Evolutionary conservation across 108 stramenopile genomes (phyloP).

Genomic region (Skeletonema menzelii): DNA sequence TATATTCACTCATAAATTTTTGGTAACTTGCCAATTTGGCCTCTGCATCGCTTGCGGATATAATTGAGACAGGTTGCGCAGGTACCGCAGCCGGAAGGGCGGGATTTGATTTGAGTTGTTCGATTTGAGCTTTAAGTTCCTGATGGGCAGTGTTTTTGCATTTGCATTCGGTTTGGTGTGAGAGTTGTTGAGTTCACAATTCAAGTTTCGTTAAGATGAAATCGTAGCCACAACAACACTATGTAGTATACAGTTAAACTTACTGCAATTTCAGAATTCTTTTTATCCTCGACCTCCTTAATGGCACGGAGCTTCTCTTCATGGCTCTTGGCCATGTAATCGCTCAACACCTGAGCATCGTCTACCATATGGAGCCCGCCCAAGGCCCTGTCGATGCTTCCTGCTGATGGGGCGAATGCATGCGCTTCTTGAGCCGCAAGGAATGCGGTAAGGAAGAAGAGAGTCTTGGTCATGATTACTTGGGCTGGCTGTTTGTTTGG

Average conservation of each 20-base stretch:
- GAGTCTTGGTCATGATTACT: neutral
- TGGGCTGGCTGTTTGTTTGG: no score
- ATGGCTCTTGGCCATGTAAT: slow-evolving; percentile 83
- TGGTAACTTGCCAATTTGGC: slow-evolving; percentile 64
- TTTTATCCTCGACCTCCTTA: slow-evolving; percentile 62
- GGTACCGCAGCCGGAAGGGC: slow-evolving; percentile 19
- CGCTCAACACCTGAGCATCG: slow-evolving; percentile 40
- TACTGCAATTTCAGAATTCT: slow-evolving; percentile 74
- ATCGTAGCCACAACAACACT: neutral
- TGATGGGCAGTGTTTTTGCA: slow-evolving; percentile 5
- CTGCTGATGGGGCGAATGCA: slow-evolving; percentile 19
- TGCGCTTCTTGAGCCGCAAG: neutral
- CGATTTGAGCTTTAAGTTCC: slow-evolving; percentile 60
- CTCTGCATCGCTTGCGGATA: slow-evolving; percentile 46
- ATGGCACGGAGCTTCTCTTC: slow-evolving; percentile 77
- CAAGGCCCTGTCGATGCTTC: neutral
- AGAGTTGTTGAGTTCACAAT: neutral
- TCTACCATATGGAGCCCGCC: neutral
- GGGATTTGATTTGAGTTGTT: slow-evolving; percentile 36
- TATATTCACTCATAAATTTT: slow-evolving; percentile 77
- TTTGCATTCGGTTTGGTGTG: neutral
- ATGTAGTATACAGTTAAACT: slow-evolving; percentile 4
- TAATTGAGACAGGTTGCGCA: slow-evolving; percentile 19
- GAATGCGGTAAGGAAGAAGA: neutral
- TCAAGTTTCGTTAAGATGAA: neutral